phyloP scores from a whole-genome alignment of 176 grass and related monocot genomes.

The Urochloa ruziziensis region DNA sequence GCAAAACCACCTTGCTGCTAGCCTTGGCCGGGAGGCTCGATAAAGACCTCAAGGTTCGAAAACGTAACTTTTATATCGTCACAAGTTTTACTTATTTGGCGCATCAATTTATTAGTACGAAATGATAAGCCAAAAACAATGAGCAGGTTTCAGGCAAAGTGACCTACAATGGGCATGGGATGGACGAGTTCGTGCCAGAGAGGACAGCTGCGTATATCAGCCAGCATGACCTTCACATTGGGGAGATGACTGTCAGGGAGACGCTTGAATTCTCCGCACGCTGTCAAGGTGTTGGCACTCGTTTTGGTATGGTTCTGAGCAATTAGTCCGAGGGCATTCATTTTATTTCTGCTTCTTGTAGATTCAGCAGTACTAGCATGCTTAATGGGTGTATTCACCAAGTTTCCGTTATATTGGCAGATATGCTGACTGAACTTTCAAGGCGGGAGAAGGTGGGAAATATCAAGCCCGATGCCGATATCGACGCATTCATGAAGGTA shows the following conservation, averaged over 20 bases:
- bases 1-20: constrained; percentile 91
- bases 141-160: constrained; percentile 64
- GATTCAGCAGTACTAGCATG: constrained; percentile 1
- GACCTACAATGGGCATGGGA: constrained; percentile 84
- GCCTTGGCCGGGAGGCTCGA: constrained; percentile 86
- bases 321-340: neutral
- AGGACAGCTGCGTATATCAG: constrained; percentile 95
- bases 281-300: constrained; percentile 86
- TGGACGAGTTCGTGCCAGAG: constrained; percentile 88
- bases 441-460: constrained; percentile 89
- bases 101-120: neutral
- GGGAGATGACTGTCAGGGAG: constrained; percentile 95
- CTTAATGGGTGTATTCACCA: constrained; percentile 10
- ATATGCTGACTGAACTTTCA: constrained; percentile 79
- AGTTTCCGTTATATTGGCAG: constrained; percentile 32
- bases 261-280: constrained; percentile 90
- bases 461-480: constrained; percentile 87
- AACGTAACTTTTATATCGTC: neutral
- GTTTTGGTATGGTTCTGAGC: constrained; percentile 53
- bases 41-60: constrained; percentile 68
- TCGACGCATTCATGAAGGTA: constrained; percentile 98
- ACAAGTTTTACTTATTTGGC: neutral
- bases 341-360: neutral
- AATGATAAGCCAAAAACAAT: neutral
- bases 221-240: constrained; percentile 92